Evolutionary conservation across 2,329 filamentous ascomycete species (phyloP).

Genomic region (Aquanectria penicillioides): DNA sequence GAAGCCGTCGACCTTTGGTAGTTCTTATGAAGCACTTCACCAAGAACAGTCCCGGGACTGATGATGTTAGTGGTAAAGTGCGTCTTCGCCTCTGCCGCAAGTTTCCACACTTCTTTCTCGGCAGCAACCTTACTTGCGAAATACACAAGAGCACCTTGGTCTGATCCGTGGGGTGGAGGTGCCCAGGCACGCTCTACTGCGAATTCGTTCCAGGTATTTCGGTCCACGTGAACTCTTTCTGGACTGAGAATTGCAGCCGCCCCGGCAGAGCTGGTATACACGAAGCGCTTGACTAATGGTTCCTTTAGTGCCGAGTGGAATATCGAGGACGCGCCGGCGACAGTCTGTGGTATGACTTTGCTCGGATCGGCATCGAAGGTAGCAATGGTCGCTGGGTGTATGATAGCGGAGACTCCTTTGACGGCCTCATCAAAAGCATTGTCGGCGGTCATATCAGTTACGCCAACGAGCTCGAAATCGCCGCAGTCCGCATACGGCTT

Average conservation of each 20-base stretch:
- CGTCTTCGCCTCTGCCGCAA: constrained; percentile 37
- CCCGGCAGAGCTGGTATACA: constrained; percentile 41
- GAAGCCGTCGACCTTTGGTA: no score
- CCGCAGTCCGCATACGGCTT: constrained; percentile 38
- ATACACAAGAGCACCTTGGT: constrained; percentile 36
- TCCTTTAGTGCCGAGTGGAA: constrained; percentile 53
- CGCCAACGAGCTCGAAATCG: constrained; percentile 48
- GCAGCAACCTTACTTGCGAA: constrained; percentile 44
- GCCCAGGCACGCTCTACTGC: constrained; percentile 44
- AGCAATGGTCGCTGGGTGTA: constrained; percentile 56
- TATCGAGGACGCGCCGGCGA: constrained; percentile 49
- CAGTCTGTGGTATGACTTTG: constrained; percentile 52
- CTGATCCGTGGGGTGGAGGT: constrained; percentile 36
- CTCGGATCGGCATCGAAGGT: constrained; percentile 52
- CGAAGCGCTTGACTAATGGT: constrained; percentile 48
- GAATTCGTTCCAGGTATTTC: constrained; percentile 45
- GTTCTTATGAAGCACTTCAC: no score
- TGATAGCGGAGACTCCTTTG: constrained; percentile 52
- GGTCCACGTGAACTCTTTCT: constrained; percentile 25
- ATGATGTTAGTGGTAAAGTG: constrained; percentile 40
- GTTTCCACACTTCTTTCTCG: constrained; percentile 46
- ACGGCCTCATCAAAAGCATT: constrained; percentile 48
- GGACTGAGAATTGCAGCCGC: constrained; percentile 13
- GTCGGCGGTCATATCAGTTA: constrained; percentile 49
- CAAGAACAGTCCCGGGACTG: no score